Percentiles rank a stretch among this genome's conserved stretches.
These are phyloP conservation scores for Tuber magnatum DNA, from an alignment of 495 filamentous ascomycete genomes.

Conservation along the genomic window DNA sequence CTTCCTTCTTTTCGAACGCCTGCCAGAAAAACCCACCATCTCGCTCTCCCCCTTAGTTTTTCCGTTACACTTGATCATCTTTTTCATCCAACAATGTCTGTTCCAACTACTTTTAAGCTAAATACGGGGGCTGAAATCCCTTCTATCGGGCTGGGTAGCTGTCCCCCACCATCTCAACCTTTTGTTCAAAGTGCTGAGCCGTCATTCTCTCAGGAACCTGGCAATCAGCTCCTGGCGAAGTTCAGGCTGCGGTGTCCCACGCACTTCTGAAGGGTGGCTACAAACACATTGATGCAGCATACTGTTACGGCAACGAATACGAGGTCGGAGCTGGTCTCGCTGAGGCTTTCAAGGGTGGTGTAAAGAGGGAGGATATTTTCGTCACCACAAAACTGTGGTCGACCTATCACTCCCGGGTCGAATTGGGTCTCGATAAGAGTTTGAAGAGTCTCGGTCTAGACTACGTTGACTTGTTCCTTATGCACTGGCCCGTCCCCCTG, in stretches of 20 bases:
- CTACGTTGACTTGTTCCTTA: conserved; percentile 61
- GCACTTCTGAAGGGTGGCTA: conserved; percentile 59
- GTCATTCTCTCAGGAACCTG: conserved; percentile 50
- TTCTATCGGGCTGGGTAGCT: conserved; percentile 63
- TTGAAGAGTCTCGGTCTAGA: conserved; percentile 55
- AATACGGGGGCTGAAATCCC: conserved; percentile 75
- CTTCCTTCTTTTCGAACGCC: not conserved
- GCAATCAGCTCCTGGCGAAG: conserved; percentile 61
- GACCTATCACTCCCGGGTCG: conserved; percentile 58
- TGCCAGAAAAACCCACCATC: not conserved
- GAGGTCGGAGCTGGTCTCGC: conserved; percentile 32
- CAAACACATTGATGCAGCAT: conserved; percentile 32
- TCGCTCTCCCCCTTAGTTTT: not conserved
- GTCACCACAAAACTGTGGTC: conserved; percentile 80
- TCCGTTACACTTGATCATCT: not conserved
- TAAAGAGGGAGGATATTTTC: conserved; percentile 72
- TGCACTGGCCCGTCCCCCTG: conserved; percentile 28
- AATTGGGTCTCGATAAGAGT: conserved; percentile 54
- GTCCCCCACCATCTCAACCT: not conserved
- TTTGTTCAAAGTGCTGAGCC: not conserved
- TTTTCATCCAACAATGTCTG: conserved; percentile 22
- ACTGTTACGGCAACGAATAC: conserved; percentile 33
- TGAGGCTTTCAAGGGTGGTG: conserved; percentile 58
- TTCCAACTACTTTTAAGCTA: conserved; percentile 55
- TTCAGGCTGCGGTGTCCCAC: conserved; percentile 61